These are phyloP conservation scores for Fusarium scirpi DNA, from an alignment of 2,329 filamentous ascomycete species.

Conservation along the genomic window DNA sequence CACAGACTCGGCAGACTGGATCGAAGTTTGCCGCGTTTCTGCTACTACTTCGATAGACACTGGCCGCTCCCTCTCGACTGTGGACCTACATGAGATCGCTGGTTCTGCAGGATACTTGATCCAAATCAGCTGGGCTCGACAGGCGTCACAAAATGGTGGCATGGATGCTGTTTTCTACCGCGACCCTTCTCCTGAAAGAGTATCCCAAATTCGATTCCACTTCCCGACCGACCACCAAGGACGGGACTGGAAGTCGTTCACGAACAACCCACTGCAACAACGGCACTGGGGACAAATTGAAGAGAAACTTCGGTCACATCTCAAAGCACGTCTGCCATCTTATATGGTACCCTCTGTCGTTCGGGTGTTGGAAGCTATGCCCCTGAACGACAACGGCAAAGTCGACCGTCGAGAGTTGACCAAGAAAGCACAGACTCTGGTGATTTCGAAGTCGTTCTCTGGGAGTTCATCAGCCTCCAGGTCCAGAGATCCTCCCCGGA, in stretches of 20 bases:
- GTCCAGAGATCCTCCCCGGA: neutral
- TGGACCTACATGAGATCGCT: conserved; percentile 40
- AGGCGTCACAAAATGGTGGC: conserved; percentile 45
- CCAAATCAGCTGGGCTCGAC: conserved; percentile 59
- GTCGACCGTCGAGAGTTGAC: conserved; percentile 8
- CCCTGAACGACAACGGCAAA: conserved; percentile 16
- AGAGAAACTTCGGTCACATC: neutral
- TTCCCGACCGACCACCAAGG: conserved; percentile 41
- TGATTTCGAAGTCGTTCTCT: neutral
- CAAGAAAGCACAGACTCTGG: neutral
- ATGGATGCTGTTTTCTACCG: conserved; percentile 51
- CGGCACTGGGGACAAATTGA: neutral
- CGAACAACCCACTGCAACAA: neutral
- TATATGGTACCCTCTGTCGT: conserved; percentile 19
- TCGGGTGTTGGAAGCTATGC: conserved; percentile 1
- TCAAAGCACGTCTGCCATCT: neutral
- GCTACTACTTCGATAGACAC: neutral
- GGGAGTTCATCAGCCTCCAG: neutral
- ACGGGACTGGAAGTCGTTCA: neutral
- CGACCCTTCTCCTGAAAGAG: conserved; percentile 40
- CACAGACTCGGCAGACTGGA: neutral
- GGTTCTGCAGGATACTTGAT: conserved; percentile 58
- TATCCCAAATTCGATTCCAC: conserved; percentile 15
- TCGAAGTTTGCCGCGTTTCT: conserved; percentile 20
- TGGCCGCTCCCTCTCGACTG: conserved; percentile 2